phyloP scores from a whole-genome alignment of 306 rosid genomes.

The Biancaea sappan region DNA sequence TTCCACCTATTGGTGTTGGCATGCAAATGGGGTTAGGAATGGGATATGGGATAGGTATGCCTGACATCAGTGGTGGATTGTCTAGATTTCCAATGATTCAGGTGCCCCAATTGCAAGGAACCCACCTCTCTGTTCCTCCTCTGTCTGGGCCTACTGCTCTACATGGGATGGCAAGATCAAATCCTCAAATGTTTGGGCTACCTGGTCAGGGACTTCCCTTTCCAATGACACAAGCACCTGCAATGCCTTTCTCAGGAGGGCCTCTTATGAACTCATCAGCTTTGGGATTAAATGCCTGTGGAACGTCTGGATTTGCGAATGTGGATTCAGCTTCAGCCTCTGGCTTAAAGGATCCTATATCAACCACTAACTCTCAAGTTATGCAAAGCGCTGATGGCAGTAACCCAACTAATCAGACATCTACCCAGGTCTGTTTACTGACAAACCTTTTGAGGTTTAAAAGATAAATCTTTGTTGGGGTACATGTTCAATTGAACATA shows the following conservation, averaged over 20 bases:
- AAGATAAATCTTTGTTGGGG: neutral
- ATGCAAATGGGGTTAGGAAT: conserved; percentile 69
- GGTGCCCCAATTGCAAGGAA: conserved; percentile 67
- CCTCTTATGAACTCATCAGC: conserved; percentile 54
- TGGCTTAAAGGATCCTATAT: conserved; percentile 51
- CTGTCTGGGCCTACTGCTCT: conserved; percentile 50
- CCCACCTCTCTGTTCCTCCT: conserved; percentile 52
- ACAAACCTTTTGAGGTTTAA: conserved; percentile 13
- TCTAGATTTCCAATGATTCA: conserved; percentile 56
- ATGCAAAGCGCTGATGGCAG: conserved; percentile 37
- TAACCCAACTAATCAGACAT: conserved; percentile 41
- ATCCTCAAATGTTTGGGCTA: conserved; percentile 59
- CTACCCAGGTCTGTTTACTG: conserved; percentile 52
- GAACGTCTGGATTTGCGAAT: conserved; percentile 43
- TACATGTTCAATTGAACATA: neutral
- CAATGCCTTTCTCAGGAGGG: conserved; percentile 47
- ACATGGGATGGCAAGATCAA: conserved; percentile 68
- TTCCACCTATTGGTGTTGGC: conserved; percentile 62
- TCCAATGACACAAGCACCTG: conserved; percentile 54
- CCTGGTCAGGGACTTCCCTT: conserved; percentile 61
- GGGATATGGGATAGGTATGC: conserved; percentile 64
- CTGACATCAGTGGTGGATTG: conserved; percentile 52
- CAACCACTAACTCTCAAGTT: conserved; percentile 45
- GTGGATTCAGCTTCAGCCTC: conserved; percentile 46
- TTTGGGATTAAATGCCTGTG: conserved; percentile 41